Percentiles rank a stretch among this genome's conserved stretches.
Evolutionary conservation across 2,329 filamentous ascomycete species (phyloP).

Genomic region (Penicillium sp.): DNA sequence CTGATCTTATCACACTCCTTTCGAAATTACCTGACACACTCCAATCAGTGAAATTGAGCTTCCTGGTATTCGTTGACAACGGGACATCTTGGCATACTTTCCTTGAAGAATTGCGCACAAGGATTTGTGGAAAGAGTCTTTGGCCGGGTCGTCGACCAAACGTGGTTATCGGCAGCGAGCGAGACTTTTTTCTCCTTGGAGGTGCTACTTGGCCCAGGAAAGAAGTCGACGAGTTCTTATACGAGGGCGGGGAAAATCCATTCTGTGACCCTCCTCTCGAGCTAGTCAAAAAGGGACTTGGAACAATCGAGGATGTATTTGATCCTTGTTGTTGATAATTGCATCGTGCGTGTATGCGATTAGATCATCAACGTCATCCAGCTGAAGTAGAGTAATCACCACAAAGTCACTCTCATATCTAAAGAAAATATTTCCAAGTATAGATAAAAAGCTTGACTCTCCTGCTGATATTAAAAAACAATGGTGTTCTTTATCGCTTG

Average conservation of each 20-base stretch:
- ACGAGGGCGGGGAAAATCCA: neutral
- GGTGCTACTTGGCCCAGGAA: neutral
- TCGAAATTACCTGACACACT: neutral
- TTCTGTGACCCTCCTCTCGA: neutral
- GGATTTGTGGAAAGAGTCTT: neutral
- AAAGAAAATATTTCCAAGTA: too few species aligned
- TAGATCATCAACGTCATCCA: too few species aligned
- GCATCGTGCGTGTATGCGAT: too few species aligned
- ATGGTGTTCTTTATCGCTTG: too few species aligned
- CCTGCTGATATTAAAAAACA: too few species aligned
- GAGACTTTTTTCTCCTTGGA: neutral
- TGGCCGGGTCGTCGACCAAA: neutral
- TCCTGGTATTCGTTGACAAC: neutral
- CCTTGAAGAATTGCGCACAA: neutral
- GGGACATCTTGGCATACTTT: neutral
- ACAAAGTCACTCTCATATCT: too few species aligned
- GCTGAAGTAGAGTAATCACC: too few species aligned
- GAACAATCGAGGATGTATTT: neutral
- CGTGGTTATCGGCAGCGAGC: neutral
- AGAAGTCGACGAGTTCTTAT: neutral
- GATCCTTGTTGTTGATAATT: neutral
- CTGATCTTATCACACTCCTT: neutral
- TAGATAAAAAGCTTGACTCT: too few species aligned
- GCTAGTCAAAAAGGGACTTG: neutral
- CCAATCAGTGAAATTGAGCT: neutral